Evolutionary conservation across 1,284 basidiomycete genomes (phyloP), one percentile per base, ranked within the genome.

Genomic region (Rhizoctonia solani): DNA sequence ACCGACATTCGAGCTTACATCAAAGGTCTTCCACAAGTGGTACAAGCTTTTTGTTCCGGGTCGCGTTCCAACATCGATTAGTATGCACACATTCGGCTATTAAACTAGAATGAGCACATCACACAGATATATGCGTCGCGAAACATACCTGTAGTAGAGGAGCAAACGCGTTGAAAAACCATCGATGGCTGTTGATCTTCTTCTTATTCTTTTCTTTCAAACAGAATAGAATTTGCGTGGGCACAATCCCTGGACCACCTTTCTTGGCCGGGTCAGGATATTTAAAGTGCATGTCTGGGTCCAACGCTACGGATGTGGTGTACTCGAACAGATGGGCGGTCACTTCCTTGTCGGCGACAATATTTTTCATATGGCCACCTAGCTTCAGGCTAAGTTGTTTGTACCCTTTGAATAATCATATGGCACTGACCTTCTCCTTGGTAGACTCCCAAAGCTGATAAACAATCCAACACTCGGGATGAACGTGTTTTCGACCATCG

Each of bases 311-410:
- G 42, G 92, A 91, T 0, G 95, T 92, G 0, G 95, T 98, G 74
- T 94, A 94, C 49, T 99, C 96, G 77, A 95, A 99, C 21, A 98
- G 76, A 79, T 99, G 96, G 1, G 95, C 95, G 1, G 92, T 91
- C 13, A 98, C 95, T 27, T 89, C 85, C 73, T 91, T 88, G 67
- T 89, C 87, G 75, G 95, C 91, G 73, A 98, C 88, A 73, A 83
- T 84, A 76, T 93, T 95, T 75, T 93, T 93, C 87, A 97, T 98
- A 73, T 78, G 68, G 8, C n/a, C 37, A 39, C 23, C 47, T 50
- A 42, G 41, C 23, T 47, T 19, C 21, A 27, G 19, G 13, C n/a
- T 27, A 4, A 66, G 13, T 9, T 30, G 54, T n/a, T 32, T 32
- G 41, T 16, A 21, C 8, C 44, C 21, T 13, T 46, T 19, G n/a